Evolutionary conservation across 2,329 filamentous ascomycete genomes (phyloP), one percentile per base, ranked within the genome.

Genomic region (Microcyclosporella mali): DNA sequence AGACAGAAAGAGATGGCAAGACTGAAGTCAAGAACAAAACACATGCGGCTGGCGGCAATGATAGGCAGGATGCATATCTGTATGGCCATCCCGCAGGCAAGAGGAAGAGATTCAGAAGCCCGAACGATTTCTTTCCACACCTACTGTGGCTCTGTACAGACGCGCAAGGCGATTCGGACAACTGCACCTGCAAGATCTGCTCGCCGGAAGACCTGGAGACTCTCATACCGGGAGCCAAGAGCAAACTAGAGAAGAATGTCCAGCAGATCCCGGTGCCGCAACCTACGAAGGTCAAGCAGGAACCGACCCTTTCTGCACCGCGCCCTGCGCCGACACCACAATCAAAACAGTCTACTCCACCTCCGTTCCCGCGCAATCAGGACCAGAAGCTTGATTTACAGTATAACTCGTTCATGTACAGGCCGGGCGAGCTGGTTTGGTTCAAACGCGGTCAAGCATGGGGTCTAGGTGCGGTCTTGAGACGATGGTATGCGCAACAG

Each of bases 81-180:
- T 80, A 79, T 56, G 77, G 77, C 15, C 75, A 80, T 55, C 77
- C 76, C 2, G 63, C 69, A 34, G 77, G 76, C 12, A 67, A 72
- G 14, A 73, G 70, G 58, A 79, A 78, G 61, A 69, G 75, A 37
- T 81, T 72, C 56, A 63, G 77, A 41, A 79, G 75, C 53, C 75
- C 77, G 0, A 70, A 69, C 39, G 77, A 80, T 49, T 80, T 80
- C 64, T 77, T 78, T 47, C 75, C 74, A 2, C 77, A 81, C 56
- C 61, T 80, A 2, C 58, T 78, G 1, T 78, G 77, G 74, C 69
- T 81, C 2, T 65, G 63, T 35, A 73, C 70, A 15, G 77, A 79
- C 50, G 67, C 71, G 46, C 66, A 63, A 28, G 71, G 69, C 33
- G 73, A 79, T 49, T 66, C 65, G 35, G 66, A 70, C 46, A 79